phyloP scores from a whole-genome alignment of 2,329 filamentous ascomycete genomes.

The Penicillium verrucosum region DNA sequence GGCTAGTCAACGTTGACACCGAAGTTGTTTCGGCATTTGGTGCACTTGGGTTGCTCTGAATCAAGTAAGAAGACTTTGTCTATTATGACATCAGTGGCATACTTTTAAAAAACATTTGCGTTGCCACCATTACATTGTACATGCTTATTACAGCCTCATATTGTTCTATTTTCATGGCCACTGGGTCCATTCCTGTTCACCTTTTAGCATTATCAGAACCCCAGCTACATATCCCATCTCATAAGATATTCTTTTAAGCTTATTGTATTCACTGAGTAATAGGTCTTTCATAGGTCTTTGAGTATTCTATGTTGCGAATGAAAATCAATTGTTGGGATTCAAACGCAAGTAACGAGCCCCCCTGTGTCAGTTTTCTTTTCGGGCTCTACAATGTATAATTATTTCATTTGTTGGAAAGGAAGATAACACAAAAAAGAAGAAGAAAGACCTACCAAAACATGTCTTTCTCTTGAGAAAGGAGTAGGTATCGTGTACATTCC shows the following conservation, averaged over 20 bases:
- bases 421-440: too few relatives aligned
- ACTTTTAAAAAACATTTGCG: background rate
- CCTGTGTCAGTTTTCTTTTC: background rate
- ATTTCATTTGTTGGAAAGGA: background rate
- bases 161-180: background rate
- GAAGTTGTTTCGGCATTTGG: conserved; percentile 42
- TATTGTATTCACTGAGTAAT: background rate
- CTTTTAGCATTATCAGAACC: background rate
- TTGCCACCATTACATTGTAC: background rate
- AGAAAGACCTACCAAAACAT: background rate
- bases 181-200: background rate
- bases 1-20: conserved; percentile 44
- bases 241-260: background rate
- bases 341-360: background rate
- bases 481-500: background rate
- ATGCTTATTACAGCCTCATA: background rate
- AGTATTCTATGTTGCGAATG: background rate
- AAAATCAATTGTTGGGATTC: background rate
- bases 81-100: background rate
- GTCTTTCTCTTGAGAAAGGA: background rate
- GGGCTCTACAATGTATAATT: background rate
- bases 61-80: background rate
- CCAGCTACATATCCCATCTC: conserved; percentile 22
- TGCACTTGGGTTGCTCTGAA: conserved; percentile 36
- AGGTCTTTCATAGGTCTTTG: background rate